Base-by-base conservation (phyloP, 257 asterid genomes). In the Salvia splendens region DNA sequence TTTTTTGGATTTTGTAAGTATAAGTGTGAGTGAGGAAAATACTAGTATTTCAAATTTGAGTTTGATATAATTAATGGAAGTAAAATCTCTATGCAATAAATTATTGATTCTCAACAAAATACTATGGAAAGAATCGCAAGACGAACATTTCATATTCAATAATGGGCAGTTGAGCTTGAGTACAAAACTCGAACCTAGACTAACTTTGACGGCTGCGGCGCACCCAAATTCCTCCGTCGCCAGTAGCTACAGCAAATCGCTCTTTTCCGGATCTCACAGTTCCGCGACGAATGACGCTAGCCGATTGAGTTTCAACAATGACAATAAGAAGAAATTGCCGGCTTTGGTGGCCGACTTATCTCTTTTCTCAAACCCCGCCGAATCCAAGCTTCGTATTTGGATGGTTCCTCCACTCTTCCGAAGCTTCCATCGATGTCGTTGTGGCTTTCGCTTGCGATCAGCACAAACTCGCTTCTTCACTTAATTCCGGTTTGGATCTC, bases 311-410 rank as follows among this genome's bases (percentile, higher is more conserved):
- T 46, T 38, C 50, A 54, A 56, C 47, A 58, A 80, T 80, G 85
- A 81, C 73, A 42, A 77, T 51, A 53, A 75, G 78, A 75, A 75
- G 74, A 46, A 88, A 79, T 53, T 90, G 94, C 81, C 82, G 98
- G 91, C 75, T 93, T 24, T 93, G 98, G 98, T 93, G 97, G 97
- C 98, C 98, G 35, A 65, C 61, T 49, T 62, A 82, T 80, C 79
- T 88, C 32, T 68, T 73, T 16, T 78, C 88, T 43, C 79, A 55
- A 61, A 68, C 84, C 50, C 84, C 71, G 66, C 73, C 67, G n/a
- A 52, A 61, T 53, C 74, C 75, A 72, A 75, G 67, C 73, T 83
- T 82, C 73, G 73, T 89, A 57, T 90, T 90, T 36, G 98, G 98
- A 51, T 93, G 98, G 96, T 82, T 75, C 73, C 17, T 89, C 30